phyloP scores from a whole-genome alignment of 129 eudicot species.

The Chrysanthemum seticuspe region DNA sequence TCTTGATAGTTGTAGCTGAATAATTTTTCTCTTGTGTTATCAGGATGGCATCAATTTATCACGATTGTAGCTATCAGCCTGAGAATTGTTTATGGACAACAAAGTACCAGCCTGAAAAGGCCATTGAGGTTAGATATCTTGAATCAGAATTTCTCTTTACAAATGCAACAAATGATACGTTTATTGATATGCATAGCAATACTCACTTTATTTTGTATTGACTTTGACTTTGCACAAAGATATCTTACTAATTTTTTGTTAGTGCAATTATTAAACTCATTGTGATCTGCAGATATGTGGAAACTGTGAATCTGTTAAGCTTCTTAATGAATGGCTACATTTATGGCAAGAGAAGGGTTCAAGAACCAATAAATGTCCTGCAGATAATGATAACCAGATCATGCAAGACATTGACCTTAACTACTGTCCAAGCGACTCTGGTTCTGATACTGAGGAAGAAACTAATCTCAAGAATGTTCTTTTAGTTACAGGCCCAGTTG shows the following conservation, averaged over 20 bases:
- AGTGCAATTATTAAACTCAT: neutral
- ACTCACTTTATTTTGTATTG: neutral
- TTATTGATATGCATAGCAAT: neutral
- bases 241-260: neutral
- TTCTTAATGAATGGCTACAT: constrained; percentile 76
- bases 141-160: neutral
- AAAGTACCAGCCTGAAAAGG: constrained; percentile 84
- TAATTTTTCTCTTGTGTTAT: constrained; percentile 10
- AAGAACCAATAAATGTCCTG: constrained; percentile 36
- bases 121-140: constrained; percentile 63
- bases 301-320: constrained; percentile 65
- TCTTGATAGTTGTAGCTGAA: constrained; percentile 8
- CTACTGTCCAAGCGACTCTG: constrained; percentile 51
- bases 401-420: constrained; percentile 38
- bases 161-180: constrained; percentile 12
- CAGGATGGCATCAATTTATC: constrained; percentile 55
- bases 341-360: constrained; percentile 71
- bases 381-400: constrained; percentile 23
- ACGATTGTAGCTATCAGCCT: constrained; percentile 41
- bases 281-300: constrained; percentile 77
- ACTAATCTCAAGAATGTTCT: constrained; percentile 77
- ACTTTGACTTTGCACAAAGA: constrained; percentile 1
- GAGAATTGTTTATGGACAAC: constrained; percentile 86
- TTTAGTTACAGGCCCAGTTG: constrained; percentile 92
- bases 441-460: constrained; percentile 52